Evolutionary conservation across 2,329 filamentous ascomycete genomes (phyloP), one percentile per base, ranked within the genome.

Genomic region (Dactylellina drechsleri): DNA sequence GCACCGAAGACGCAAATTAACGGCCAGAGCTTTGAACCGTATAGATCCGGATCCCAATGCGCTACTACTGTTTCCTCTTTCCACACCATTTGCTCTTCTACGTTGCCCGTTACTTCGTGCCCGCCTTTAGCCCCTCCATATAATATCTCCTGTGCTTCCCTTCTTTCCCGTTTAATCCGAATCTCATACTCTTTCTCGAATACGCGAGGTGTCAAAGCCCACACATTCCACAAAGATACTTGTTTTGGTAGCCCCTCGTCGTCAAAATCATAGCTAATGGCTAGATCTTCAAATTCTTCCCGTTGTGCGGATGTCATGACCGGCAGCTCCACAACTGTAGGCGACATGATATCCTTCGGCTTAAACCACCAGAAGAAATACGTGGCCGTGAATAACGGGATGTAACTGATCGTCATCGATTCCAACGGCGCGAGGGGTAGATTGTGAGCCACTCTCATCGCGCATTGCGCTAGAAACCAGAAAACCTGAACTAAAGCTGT

Each of bases 281-380:
- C 76, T 74, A 80, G 70, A 12, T 76, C 65, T 31, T 81, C 78
- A 67, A 82, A 81, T 6, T 58, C 64, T 23, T 45, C 28, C 45
- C 54, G 65, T 52, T 81, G 78, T 40, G 77, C 71, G 15, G 49
- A 28, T 28, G 67, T 62, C 79, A 82, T 80, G 0, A 70, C 40
- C n/a, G 80, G 80, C 5, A 81, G 77, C 16, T 79, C 70, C 36
- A 81, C 77, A 23, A 80, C 62, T 0, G 80, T 79, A 6, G 81
- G 79, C 13, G 80, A 80, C 66, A 79, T 77, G 15, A 83, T 80
- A 74, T 82, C 81, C 58, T 80, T 81, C 1, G 82, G 82, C 60
- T 82, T 82, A 58, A 80, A 66, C 78, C 81, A 81, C 81, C 82
- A 83, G 54, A 80, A 80, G 64, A 79, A 79, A 62, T 81, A 81